Conservation (phyloP, 176 grass and related monocot species). For the Rhynchospora pubera region DNA sequence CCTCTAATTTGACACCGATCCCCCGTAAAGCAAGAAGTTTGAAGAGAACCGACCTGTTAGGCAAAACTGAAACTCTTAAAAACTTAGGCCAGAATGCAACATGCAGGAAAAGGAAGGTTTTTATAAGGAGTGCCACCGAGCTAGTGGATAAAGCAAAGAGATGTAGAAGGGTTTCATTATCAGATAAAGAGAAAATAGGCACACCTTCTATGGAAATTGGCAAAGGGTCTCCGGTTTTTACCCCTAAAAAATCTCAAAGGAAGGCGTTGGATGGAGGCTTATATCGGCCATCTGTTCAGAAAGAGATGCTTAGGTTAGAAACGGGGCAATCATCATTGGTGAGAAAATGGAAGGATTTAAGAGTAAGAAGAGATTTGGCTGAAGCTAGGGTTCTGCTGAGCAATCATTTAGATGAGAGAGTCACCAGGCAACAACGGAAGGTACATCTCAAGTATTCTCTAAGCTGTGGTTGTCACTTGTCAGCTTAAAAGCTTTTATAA, state of each 20-base stretch:
- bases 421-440: constrained; percentile 81
- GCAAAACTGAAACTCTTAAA: constrained; percentile 29
- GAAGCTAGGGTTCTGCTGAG: constrained; percentile 62
- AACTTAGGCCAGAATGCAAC: constrained; percentile 31
- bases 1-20: constrained; percentile 29
- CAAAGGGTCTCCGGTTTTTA: constrained; percentile 60
- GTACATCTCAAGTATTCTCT: constrained; percentile 21
- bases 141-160: constrained; percentile 40
- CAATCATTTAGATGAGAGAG: constrained; percentile 65
- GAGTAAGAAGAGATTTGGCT: constrained; percentile 54
- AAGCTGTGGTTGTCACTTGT: not conserved
- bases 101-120: constrained; percentile 47
- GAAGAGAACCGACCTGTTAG: constrained; percentile 15
- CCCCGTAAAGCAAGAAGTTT: constrained; percentile 33
- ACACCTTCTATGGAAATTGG: constrained; percentile 35
- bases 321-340: constrained; percentile 21
- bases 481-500: not conserved
- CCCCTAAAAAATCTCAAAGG: constrained; percentile 40
- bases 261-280: constrained; percentile 40
- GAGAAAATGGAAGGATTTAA: constrained; percentile 35
- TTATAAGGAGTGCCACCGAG: constrained; percentile 54
- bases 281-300: constrained; percentile 35
- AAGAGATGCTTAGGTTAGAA: constrained; percentile 54
- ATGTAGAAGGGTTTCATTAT: constrained; percentile 33
- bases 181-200: constrained; percentile 22